Conservation (phyloP, 768 basidiomycete genomes). For the Clavaria fumosa region DNA sequence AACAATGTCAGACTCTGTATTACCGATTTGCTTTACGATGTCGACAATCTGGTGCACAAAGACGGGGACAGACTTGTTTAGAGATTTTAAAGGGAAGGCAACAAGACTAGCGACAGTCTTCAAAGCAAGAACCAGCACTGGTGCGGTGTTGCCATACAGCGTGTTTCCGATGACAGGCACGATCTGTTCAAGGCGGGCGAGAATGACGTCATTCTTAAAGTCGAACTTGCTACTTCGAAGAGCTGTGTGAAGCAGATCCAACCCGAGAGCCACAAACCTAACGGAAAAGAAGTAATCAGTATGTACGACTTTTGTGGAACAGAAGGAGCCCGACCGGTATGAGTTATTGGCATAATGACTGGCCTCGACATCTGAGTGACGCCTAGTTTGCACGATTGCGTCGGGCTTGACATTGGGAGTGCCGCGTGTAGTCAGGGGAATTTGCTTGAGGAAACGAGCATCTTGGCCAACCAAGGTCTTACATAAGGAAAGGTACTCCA, state of each 20-base stretch:
- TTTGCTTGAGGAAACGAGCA: conserved; percentile 69
- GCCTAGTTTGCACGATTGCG: conserved; percentile 66
- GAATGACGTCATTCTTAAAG: conserved; percentile 54
- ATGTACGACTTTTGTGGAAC: not conserved
- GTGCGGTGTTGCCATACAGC: conserved; percentile 67
- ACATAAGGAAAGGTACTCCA: conserved; percentile 66
- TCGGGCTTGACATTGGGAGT: conserved; percentile 31
- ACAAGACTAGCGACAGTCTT: conserved; percentile 69
- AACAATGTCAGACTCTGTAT: conserved; percentile 77
- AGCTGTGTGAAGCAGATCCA: conserved; percentile 82
- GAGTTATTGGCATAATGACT: conserved; percentile 81
- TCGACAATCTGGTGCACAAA: conserved; percentile 72
- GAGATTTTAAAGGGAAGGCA: conserved; percentile 66
- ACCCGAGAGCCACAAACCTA: conserved; percentile 82
- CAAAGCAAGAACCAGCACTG: conserved; percentile 61
- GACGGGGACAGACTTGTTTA: conserved; percentile 64
- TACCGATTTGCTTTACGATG: conserved; percentile 70
- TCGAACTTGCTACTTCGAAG: conserved; percentile 78
- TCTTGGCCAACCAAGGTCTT: conserved; percentile 87
- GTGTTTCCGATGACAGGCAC: conserved; percentile 81
- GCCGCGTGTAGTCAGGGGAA: conserved; percentile 29
- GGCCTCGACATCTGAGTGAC: conserved; percentile 33
- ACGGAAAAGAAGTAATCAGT: not conserved
- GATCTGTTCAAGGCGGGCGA: conserved; percentile 78
- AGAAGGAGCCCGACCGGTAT: conserved; percentile 41